Evolutionary conservation across 2,329 filamentous ascomycete species (phyloP).

Genomic region (Fragosphaeria purpurea): DNA sequence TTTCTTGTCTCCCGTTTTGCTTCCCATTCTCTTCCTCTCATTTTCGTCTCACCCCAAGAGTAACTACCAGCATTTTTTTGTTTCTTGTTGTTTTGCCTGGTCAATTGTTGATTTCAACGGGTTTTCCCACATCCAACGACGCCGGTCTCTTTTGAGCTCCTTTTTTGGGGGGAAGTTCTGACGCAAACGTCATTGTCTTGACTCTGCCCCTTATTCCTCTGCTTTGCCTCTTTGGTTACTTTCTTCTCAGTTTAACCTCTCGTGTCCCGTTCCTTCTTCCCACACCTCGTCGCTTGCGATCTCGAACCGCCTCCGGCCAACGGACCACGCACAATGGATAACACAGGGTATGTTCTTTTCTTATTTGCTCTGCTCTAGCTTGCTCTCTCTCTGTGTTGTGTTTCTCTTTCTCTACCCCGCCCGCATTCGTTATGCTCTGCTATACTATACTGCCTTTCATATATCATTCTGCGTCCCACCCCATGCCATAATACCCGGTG

Average conservation of each 20-base stretch:
- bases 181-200: too few species aligned
- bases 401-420: neutral
- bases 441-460: neutral
- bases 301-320: too few species aligned
- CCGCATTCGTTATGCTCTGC: neutral
- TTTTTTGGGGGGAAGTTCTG: too few species aligned
- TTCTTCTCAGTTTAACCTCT: too few species aligned
- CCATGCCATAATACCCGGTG: conserved; percentile 2
- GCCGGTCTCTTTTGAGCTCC: too few species aligned
- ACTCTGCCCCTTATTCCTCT: too few species aligned
- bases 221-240: too few species aligned
- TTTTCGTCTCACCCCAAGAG: neutral
- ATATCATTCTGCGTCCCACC: neutral
- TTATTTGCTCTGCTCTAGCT: neutral
- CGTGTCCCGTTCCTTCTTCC: neutral
- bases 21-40: neutral
- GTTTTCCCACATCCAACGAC: neutral
- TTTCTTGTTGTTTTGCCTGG: too few species aligned
- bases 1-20: neutral
- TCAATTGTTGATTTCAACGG: too few species aligned
- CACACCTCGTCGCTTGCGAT: neutral
- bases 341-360: neutral
- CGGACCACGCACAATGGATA: too few species aligned
- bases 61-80: neutral
- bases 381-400: neutral